Base-by-base conservation (phyloP, 495 filamentous ascomycete species). In the Podospora comata region DNA sequence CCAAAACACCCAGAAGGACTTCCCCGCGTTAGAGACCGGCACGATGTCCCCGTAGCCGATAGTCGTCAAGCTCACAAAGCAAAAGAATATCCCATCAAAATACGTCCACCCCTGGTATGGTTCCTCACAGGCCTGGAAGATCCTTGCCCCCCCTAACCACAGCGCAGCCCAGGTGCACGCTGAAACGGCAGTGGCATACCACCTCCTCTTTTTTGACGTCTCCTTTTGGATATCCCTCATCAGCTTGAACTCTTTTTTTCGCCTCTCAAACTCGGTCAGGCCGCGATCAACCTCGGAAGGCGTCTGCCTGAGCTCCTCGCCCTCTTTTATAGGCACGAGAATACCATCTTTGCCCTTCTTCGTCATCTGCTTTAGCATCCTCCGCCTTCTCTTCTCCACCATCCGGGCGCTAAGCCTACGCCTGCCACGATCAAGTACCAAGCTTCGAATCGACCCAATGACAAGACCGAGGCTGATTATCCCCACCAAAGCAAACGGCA, bases 1-100 rank as follows among this genome's bases (percentile, higher is more conserved):
- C 94, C 94, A 98, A 69, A 96, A 87, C 7, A 98, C 90, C 78
- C 95, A 97, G 74, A 96, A 94, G 0, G 90, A 79, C 72, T 88
- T 91, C 0, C 90, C 91, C 2, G 88, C 82, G 69, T 91, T 92
- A 39, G 87, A 91, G 7, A 85, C 77, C 0, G 89, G 91, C 34
- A 85, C 86, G 34, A 88, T 81, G 69, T 96, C 92, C 3, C 93
- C 93, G 71, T 93, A 97, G 0, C 93, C 93, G 63, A 97, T 92
- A 1, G 93, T 96, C 5, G 94, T 81, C 44, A 96, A 83, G 3
- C 88, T 87, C 3, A 88, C 88, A 74, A 92, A 97, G 3, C 90
- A 77, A 77, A 95, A 96, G 75, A 96, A 97, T 6, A 97, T 76
- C 0, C 87, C 82, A 16, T 89, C 79, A 67, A 95, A 96, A 72